Conservation (phyloP, 2,329 filamentous ascomycete species). For the Aphanocladium album region DNA sequence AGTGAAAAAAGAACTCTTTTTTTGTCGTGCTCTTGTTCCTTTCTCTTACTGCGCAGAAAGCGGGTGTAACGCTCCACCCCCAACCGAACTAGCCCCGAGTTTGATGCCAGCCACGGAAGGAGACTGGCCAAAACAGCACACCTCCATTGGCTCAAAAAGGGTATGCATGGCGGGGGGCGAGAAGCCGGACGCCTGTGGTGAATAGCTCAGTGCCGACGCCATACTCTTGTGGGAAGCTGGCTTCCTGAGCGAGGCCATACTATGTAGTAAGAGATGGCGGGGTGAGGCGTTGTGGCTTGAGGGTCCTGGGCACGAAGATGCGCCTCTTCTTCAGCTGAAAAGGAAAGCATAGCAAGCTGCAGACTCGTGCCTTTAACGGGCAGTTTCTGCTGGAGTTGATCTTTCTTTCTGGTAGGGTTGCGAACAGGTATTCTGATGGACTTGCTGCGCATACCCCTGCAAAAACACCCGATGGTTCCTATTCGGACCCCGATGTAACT, state of each 20-base stretch:
- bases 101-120: neutral
- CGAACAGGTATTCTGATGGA: too few species aligned
- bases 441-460: too few species aligned
- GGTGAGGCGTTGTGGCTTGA: neutral
- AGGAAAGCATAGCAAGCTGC: too few species aligned
- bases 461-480: too few species aligned
- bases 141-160: neutral
- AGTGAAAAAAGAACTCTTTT: neutral
- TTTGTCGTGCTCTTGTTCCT: neutral
- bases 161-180: neutral
- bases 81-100: neutral
- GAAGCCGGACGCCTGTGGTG: neutral
- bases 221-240: constrained; percentile 4
- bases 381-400: too few species aligned
- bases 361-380: too few species aligned
- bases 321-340: neutral
- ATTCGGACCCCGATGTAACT: too few species aligned
- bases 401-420: too few species aligned
- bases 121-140: neutral
- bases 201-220: neutral
- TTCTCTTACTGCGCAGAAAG: neutral
- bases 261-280: neutral
- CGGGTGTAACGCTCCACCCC: neutral
- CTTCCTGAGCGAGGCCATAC: neutral
- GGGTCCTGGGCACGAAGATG: neutral